phyloP scores from a whole-genome alignment of 2,329 filamentous ascomycete species.

The Sarocladiaceae sp. region DNA sequence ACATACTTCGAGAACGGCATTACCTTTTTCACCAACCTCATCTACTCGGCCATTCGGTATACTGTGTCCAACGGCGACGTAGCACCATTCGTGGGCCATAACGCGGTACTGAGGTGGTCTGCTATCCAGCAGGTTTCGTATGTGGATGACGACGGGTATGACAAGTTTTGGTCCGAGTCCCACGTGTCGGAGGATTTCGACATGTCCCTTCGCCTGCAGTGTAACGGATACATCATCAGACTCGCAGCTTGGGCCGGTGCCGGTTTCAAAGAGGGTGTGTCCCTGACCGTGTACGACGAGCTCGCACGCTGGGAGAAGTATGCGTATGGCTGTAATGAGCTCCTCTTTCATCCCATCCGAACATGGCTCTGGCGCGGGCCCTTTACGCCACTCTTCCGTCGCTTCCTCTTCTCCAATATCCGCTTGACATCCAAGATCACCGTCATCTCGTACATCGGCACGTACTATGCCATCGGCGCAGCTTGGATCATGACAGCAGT shows the following conservation, averaged over 20 bases:
- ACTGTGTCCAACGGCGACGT: slow-evolving; percentile 73
- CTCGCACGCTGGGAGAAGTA: slow-evolving; percentile 83
- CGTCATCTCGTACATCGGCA: slow-evolving; percentile 70
- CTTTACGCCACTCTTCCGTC: slow-evolving; percentile 71
- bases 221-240: slow-evolving; percentile 65
- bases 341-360: slow-evolving; percentile 71
- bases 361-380: slow-evolving; percentile 69
- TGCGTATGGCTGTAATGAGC: slow-evolving; percentile 76
- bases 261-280: slow-evolving; percentile 80
- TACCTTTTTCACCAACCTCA: slow-evolving; percentile 66
- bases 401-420: slow-evolving; percentile 67
- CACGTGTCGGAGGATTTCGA: slow-evolving; percentile 79
- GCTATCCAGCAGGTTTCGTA: slow-evolving; percentile 70
- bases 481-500: slow-evolving; percentile 66
- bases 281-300: slow-evolving; percentile 78
- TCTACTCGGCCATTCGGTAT: slow-evolving; percentile 71
- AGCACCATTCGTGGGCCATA: slow-evolving; percentile 76
- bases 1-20: slow-evolving; percentile 68
- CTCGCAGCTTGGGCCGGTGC: slow-evolving; percentile 66
- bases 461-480: slow-evolving; percentile 72
- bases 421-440: slow-evolving; percentile 70
- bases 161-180: slow-evolving; percentile 77
- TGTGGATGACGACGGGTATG: slow-evolving; percentile 61
- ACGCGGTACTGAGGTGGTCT: slow-evolving; percentile 68
- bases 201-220: slow-evolving; percentile 72